Evolutionary conservation across 352 stramenopile species (phyloP), one percentile per base, ranked within the genome.

Genomic region (Phytophthora foliorum): DNA sequence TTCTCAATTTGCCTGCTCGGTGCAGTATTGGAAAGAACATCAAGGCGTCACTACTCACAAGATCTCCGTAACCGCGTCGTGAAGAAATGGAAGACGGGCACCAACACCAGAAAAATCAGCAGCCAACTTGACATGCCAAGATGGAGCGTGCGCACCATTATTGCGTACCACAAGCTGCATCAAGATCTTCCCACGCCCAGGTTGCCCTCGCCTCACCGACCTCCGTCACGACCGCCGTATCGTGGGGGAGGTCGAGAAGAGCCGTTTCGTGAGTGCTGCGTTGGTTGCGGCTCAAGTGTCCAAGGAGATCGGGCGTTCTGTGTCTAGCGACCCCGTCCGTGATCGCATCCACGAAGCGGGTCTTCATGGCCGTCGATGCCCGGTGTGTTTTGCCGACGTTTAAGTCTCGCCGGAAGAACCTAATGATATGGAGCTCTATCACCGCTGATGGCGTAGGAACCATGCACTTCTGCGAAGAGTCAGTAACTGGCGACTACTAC

Each of bases 391-490:
- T 61, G 17, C 54, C 39, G n/a, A 61, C 54, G 4, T 61, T 61
- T 39, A 52, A 60, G 39, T 52, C 24, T 8, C 52, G 39, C 25
- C 38, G 39, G 2, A 48, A 52, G 41, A 31, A 25, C 0, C 14
- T 52, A 17, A 52, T 52, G 54, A 25, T 52, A 3, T 51, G 17
- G 39, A 32, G n/a, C 10, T 52, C 39, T 11, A 44, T 52, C 27
- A 46, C 45, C 4, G 57, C 57, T 17, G 22, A 46, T 21, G 46
- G 46, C 3, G 46, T 66, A 2, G 57, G 57, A 3, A 50, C 46
- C 14, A 6, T 66, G 16, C 21, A 57, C 42, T 56, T 57, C 13
- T 65, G 57, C 14, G 57, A 57, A 6, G 29, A 56, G 24, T 65
- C 45, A 0, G 57, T 57, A 2, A 44, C 41, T 13, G 58, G 58